Conservation (phyloP, 2,329 filamentous ascomycete genomes). For the Dactylonectria estremocensis region DNA sequence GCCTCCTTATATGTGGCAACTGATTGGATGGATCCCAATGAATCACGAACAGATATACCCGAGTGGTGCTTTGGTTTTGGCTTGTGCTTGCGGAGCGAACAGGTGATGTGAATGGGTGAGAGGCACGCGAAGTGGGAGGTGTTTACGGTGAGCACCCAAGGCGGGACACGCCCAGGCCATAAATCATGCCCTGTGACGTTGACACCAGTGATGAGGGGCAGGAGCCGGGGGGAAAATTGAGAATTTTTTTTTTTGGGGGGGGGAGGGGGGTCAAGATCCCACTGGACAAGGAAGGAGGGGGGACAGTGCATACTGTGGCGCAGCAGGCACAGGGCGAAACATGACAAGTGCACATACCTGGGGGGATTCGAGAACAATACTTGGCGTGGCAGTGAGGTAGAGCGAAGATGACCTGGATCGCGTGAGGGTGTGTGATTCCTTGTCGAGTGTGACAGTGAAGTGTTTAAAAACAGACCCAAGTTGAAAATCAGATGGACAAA, state of each 20-base stretch:
- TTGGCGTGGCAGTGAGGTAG: not conserved
- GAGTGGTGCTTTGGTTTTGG: not conserved
- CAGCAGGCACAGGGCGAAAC: not conserved
- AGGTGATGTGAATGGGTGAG: not conserved
- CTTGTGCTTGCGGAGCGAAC: not conserved
- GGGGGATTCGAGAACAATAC: not conserved
- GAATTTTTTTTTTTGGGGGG: not conserved
- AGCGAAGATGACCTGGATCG: not conserved
- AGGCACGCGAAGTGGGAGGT: not conserved
- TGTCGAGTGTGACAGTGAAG: constrained; percentile 1
- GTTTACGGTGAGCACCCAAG: not conserved
- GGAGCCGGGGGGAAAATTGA: constrained; percentile 6
- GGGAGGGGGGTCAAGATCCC: not conserved
- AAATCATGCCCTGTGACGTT: constrained; percentile 49
- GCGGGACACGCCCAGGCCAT: constrained; percentile 22
- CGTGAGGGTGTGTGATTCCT: not conserved
- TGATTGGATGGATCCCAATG: not conserved
- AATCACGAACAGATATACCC: not conserved
- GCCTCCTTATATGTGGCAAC: constrained; percentile 1
- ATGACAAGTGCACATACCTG: not conserved
- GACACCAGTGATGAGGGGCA: constrained; percentile 37
- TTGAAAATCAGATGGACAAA: constrained; percentile 5
- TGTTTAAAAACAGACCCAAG: not conserved
- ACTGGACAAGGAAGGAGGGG: constrained; percentile 2
- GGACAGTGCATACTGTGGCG: not conserved